These are phyloP conservation scores for Fusarium guadeloupense DNA, from an alignment of 2,329 filamentous ascomycete genomes.

Conservation along the genomic window DNA sequence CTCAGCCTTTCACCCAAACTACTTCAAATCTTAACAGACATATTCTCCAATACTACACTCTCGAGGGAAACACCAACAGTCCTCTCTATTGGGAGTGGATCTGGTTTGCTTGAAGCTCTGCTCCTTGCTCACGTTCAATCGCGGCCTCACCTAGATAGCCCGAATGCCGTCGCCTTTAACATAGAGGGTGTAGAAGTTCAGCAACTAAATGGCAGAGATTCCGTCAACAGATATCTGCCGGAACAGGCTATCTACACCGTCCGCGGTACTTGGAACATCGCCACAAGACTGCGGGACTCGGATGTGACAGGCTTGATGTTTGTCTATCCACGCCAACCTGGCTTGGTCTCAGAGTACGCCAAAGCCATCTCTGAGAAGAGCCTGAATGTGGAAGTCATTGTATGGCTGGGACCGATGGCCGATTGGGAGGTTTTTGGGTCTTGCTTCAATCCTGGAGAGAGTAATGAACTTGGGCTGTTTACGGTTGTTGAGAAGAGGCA, in stretches of 20 bases:
- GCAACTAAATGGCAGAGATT: constrained; percentile 10
- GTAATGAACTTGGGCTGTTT: constrained; percentile 4
- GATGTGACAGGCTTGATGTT: constrained; percentile 44
- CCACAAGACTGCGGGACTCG: constrained; percentile 37
- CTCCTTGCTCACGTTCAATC: constrained; percentile 25
- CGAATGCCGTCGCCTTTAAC: constrained; percentile 4
- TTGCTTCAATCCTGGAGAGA: constrained; percentile 17
- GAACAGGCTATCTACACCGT: constrained; percentile 43
- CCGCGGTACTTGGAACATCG: constrained; percentile 46
- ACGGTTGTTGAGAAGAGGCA: constrained; percentile 8
- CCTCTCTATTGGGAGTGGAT: constrained; percentile 46
- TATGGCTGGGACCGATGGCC: constrained; percentile 41
- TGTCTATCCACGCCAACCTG: constrained; percentile 47
- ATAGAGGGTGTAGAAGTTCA: constrained; percentile 45
- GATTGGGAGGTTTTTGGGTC: constrained; percentile 41
- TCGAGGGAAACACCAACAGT: constrained; percentile 20
- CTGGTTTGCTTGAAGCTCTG: constrained; percentile 44
- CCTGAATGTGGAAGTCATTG: constrained; percentile 14
- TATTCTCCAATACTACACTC: constrained; percentile 2
- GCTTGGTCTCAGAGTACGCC: constrained; percentile 43
- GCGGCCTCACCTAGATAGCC: not conserved
- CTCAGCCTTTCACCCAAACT: constrained; percentile 43
- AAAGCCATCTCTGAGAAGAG: constrained; percentile 6
- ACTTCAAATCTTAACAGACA: constrained; percentile 26
- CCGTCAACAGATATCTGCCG: constrained; percentile 42